These are phyloP conservation scores for Spathaspora arborariae DNA, from an alignment of 805 yeast genomes.

Conservation along the genomic window DNA sequence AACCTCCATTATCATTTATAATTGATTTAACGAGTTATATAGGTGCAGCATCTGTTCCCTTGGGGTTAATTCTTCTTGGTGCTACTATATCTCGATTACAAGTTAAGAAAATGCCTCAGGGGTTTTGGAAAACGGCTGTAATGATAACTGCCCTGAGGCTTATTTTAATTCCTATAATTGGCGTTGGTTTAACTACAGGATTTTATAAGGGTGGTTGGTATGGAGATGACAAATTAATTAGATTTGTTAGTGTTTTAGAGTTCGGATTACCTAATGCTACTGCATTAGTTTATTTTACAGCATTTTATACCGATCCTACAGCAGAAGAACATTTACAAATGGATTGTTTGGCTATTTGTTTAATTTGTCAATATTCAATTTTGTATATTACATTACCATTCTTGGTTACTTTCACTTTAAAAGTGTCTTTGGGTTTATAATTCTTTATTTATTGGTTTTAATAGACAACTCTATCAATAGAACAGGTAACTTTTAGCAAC, in stretches of 20 bases:
- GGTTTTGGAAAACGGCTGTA: conserved; percentile 67
- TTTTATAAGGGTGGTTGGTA: conserved; percentile 62
- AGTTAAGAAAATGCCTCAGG: conserved; percentile 56
- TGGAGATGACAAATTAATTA: conserved; percentile 53
- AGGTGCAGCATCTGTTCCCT: conserved; percentile 85
- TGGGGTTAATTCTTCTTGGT: conserved; percentile 79
- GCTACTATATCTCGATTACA: conserved; percentile 81
- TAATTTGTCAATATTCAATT: conserved; percentile 70
- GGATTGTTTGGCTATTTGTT: conserved; percentile 77
- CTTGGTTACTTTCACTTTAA: conserved; percentile 64
- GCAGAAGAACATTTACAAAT: conserved; percentile 56
- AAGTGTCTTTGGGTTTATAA: conserved; percentile 43
- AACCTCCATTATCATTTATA: conserved; percentile 79
- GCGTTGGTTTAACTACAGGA: conserved; percentile 56
- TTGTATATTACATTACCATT: conserved; percentile 72
- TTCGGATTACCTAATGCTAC: conserved; percentile 89
- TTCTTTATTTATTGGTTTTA: not conserved
- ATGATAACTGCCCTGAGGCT: conserved; percentile 56
- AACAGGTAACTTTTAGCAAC: too few relatives aligned
- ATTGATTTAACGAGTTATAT: conserved; percentile 79
- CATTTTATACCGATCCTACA: conserved; percentile 72
- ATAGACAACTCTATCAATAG: too few relatives aligned
- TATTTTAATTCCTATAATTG: conserved; percentile 74
- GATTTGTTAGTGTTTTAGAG: conserved; percentile 69
- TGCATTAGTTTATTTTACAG: conserved; percentile 81